Percentiles rank a stretch among this genome's conserved stretches.
phyloP scores from a whole-genome alignment of 192 early-diverging fungal genomes.

The Dissophora globulifera region DNA sequence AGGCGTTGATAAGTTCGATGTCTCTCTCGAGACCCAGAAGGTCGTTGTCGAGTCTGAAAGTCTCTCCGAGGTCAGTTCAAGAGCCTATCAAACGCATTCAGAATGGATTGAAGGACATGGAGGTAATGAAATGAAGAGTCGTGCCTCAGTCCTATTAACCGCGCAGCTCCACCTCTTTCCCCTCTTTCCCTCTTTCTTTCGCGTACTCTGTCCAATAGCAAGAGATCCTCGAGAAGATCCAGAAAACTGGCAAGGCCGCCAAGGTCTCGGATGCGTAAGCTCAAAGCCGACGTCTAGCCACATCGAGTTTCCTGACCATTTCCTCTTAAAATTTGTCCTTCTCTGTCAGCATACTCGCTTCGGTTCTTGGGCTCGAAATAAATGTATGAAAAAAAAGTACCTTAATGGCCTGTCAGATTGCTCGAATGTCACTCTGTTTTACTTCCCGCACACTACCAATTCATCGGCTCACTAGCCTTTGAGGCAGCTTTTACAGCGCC shows the following conservation, averaged over 20 bases:
- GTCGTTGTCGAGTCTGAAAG: slow-evolving; percentile 62
- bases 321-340: neutral
- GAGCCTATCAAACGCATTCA: no score
- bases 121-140: no score
- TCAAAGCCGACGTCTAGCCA: neutral
- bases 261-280: slow-evolving; percentile 21
- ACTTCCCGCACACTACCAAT: no score
- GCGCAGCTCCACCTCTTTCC: no score
- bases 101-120: no score
- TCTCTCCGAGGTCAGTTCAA: slow-evolving; percentile 30
- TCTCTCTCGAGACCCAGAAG: slow-evolving; percentile 70
- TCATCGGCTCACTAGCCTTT: no score
- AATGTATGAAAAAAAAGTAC: neutral
- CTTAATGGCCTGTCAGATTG: slow-evolving; percentile 1
- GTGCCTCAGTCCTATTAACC: no score
- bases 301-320: neutral
- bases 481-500: no score
- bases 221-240: slow-evolving; percentile 39
- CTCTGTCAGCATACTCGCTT: neutral
- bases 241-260: slow-evolving; percentile 54
- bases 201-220: slow-evolving; percentile 15
- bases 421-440: no score
- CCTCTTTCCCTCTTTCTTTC: no score
- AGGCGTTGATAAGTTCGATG: slow-evolving; percentile 64
- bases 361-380: neutral